These are phyloP conservation scores for Pueraria montana DNA, from an alignment of 306 rosid species.

Conservation along the genomic window DNA sequence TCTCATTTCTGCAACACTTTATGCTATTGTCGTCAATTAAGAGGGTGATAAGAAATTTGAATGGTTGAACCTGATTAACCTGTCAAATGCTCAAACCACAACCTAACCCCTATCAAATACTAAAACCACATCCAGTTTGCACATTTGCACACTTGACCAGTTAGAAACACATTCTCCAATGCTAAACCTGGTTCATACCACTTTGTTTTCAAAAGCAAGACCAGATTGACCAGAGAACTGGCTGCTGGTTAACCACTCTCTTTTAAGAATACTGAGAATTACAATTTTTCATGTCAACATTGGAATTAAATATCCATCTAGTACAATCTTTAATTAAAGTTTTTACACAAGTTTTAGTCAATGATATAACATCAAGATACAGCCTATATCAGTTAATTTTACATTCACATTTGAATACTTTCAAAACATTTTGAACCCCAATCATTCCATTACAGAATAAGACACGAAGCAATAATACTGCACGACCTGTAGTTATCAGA, in stretches of 20 bases:
- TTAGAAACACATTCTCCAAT: not conserved
- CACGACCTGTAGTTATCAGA: conserved; percentile 1
- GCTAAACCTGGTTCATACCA: not conserved
- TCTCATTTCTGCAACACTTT: not conserved
- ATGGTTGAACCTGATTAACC: not conserved
- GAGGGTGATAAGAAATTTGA: not conserved
- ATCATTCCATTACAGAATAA: conserved; percentile 3
- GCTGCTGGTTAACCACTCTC: not conserved
- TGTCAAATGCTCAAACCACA: not conserved
- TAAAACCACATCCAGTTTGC: not conserved
- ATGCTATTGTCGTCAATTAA: not conserved
- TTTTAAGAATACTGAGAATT: not conserved
- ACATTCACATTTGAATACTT: not conserved
- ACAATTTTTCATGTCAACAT: not conserved
- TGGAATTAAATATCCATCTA: conserved; percentile 10
- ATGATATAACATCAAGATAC: not conserved
- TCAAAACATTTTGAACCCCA: not conserved
- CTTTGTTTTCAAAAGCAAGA: not conserved
- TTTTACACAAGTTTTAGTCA: not conserved
- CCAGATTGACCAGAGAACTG: not conserved
- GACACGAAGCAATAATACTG: not conserved
- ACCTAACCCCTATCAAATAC: not conserved
- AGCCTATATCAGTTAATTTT: not conserved
- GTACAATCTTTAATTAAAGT: conserved; percentile 9
- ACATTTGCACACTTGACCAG: not conserved